phyloP scores from a whole-genome alignment of 805 yeast species.

The Metschnikowia lochheadii region DNA sequence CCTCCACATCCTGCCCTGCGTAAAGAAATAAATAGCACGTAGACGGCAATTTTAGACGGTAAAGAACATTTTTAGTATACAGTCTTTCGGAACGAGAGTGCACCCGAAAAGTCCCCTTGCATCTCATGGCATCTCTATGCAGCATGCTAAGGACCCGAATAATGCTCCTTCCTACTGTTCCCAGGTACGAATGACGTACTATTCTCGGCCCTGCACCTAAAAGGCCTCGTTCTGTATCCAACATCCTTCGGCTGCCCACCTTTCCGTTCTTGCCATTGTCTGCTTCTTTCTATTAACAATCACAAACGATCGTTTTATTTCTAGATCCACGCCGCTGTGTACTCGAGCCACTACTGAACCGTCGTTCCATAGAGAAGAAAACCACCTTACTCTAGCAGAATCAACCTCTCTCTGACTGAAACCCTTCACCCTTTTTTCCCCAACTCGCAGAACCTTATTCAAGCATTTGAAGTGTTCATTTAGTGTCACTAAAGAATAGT shows the following conservation, averaged over 20 bases:
- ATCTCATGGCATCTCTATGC: background rate
- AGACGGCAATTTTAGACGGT: slow-evolving; percentile 2
- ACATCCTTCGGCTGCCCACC: background rate
- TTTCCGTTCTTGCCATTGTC: background rate
- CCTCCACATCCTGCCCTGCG: background rate
- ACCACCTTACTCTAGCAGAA: background rate
- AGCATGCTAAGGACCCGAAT: background rate
- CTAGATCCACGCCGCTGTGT: background rate
- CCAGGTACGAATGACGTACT: slow-evolving; percentile 5
- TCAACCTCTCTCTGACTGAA: background rate
- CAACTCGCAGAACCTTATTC: background rate
- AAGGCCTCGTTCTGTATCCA: slow-evolving; percentile 3
- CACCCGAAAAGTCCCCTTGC: background rate
- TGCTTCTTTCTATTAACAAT: background rate
- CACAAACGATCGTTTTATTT: background rate
- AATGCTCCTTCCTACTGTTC: slow-evolving; percentile 1
- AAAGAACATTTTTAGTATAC: slow-evolving; percentile 1
- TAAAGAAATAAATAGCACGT: background rate
- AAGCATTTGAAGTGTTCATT: background rate
- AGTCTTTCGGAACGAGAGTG: background rate
- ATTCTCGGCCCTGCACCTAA: slow-evolving; percentile 3
- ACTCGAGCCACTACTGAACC: background rate
- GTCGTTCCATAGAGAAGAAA: background rate
- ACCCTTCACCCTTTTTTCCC: slow-evolving; percentile 1
- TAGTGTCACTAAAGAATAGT: background rate